A percentile compares a stretch with the other conserved stretches of the same genome.
Conservation (phyloP, 2,329 filamentous ascomycete species). For the Alternaria ventricosa region DNA sequence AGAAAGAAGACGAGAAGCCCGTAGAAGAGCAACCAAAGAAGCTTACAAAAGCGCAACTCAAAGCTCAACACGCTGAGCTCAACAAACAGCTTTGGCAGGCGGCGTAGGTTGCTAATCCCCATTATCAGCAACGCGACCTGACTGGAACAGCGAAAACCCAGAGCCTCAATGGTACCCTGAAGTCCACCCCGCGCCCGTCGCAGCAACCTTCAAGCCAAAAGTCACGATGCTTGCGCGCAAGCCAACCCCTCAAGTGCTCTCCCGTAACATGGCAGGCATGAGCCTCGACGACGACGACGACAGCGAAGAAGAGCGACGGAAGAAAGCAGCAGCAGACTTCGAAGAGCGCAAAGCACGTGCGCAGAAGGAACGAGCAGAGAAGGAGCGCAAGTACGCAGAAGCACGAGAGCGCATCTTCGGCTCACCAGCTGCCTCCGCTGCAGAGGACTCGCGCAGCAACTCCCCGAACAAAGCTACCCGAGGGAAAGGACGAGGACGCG, state of each 20-base stretch:
- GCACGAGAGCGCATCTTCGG: conserved; percentile 88
- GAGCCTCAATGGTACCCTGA: conserved; percentile 79
- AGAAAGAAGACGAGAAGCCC: conserved; percentile 50
- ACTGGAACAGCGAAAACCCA: conserved; percentile 68
- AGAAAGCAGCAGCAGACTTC: conserved; percentile 68
- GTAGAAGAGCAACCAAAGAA: conserved; percentile 52
- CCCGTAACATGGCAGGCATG: conserved; percentile 60
- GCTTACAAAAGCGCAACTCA: conserved; percentile 76
- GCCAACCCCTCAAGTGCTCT: conserved; percentile 67
- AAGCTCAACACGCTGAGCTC: conserved; percentile 79
- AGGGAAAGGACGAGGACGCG: conserved; percentile 48
- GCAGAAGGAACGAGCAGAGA: conserved; percentile 82
- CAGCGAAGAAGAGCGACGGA: conserved; percentile 67
- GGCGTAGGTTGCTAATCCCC: conserved; percentile 65
- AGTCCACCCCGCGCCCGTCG: conserved; percentile 68
- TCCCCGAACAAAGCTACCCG: conserved; percentile 41
- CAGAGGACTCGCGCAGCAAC: conserved; percentile 45
- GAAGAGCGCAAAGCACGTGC: conserved; percentile 82
- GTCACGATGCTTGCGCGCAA: conserved; percentile 88
- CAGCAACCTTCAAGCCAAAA: conserved; percentile 77
- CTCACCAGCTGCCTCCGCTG: conserved; percentile 51
- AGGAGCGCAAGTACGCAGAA: conserved; percentile 88
- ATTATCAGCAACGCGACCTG: conserved; percentile 11
- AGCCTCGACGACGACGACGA: conserved; percentile 61
- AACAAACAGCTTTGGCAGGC: conserved; percentile 90